Base-by-base conservation (phyloP, 2,329 filamentous ascomycete genomes). In the Clonostachys solani region DNA sequence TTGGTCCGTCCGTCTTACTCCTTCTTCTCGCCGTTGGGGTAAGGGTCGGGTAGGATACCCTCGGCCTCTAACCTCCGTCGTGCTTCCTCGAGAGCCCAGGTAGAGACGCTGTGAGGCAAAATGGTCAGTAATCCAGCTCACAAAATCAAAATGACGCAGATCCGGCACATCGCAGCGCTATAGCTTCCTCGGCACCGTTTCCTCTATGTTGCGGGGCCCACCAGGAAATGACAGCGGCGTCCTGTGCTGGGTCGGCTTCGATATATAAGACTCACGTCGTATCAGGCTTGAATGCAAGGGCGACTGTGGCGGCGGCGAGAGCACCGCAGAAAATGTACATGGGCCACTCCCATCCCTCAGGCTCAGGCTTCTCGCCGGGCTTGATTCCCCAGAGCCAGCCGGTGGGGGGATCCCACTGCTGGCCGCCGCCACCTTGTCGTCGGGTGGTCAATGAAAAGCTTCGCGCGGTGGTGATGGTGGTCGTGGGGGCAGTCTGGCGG, bases 51-150 rank as follows among this genome's bases (percentile, higher is more conserved):
- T 63, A 97, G 73, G 64, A 97, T 92, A 50, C 94, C 94, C 77
- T 99, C 94, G 50, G 84, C 87, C 75, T 99, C 94, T 80, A 99
- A 84, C 75, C 94, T 82, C 75, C 94, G 83, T 64, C 94, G 83
- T 46, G 94, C 94, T 75, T 99, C 94, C 73, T 99, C 94, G 40
- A 99, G 83, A 53, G 94, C 94, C 94, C 94, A 99, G 47, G 92
- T 97, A 77, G 97, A 94, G 83, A 99, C 96, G 69, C 94, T 99
- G 60, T 51, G 49, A 33, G 15, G 23, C 13, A 40, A 34, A 33
- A 17, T 44, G 12, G 48, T 49, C 40, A 49, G 48, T 33, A 49
- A 23, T 23, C 49, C 40, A 35, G 35, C 34, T 34, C 23, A 10
- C 35, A 18, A 44, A 33, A 46, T 46, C 53, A 56, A 62, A 59